Percentiles rank a stretch among this genome's conserved stretches.
These are phyloP conservation scores for Suillus plorans DNA, from an alignment of 768 basidiomycete genomes.

Conservation along the genomic window DNA sequence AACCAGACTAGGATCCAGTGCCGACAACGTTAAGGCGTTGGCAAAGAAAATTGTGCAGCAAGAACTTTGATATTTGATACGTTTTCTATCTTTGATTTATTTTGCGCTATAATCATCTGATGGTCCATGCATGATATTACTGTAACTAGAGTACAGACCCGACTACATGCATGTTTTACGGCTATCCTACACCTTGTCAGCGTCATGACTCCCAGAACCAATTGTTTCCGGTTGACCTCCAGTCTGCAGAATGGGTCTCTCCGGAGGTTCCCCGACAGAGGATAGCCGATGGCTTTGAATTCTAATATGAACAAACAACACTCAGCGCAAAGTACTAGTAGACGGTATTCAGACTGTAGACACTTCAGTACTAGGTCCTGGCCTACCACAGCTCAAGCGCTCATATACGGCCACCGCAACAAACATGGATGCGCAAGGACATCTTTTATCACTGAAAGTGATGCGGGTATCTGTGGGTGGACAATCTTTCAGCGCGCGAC, in stretches of 20 bases:
- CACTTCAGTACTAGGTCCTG: background rate
- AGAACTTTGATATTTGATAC: conserved; percentile 16
- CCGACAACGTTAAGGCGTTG: conserved; percentile 37
- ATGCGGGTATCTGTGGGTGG: conserved; percentile 83
- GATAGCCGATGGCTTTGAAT: conserved; percentile 11
- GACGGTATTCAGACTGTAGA: background rate
- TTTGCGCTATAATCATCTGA: background rate
- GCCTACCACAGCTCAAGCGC: background rate
- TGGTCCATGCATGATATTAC: background rate
- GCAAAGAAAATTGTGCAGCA: conserved; percentile 42
- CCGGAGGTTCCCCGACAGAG: no score
- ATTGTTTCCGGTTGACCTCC: no score
- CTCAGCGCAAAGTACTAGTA: background rate
- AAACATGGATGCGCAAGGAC: conserved; percentile 53
- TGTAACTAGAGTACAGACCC: background rate
- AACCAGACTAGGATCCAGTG: conserved; percentile 28
- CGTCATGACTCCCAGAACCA: no score
- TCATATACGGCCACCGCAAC: background rate
- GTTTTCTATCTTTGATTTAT: background rate
- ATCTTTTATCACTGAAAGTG: conserved; percentile 78
- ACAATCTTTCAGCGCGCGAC: background rate
- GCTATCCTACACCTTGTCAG: background rate
- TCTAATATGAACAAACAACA: conserved; percentile 26
- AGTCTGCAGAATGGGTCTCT: no score
- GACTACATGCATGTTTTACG: background rate